Conservation (phyloP, 1,139 yeast species). For the Geotrichum restrictum region DNA sequence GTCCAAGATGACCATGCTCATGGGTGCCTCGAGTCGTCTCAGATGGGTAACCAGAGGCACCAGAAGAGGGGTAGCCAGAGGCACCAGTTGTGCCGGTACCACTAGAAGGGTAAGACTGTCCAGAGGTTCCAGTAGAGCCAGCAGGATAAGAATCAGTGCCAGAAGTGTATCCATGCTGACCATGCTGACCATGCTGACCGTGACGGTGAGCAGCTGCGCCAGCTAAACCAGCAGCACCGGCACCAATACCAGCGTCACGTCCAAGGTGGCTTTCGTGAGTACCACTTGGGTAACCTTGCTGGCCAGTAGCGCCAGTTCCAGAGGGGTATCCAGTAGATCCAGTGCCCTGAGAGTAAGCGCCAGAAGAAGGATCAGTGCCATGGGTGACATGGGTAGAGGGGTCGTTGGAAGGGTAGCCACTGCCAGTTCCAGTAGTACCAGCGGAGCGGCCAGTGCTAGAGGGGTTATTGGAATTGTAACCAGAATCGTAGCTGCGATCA, state of each 20-base stretch:
- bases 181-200: too few species aligned
- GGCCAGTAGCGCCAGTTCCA: neutral
- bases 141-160: conserved; percentile 2
- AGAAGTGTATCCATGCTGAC: neutral
- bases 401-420: conserved; percentile 6
- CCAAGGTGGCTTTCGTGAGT: conserved; percentile 13
- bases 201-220: conserved; percentile 1
- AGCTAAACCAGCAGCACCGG: conserved; percentile 11
- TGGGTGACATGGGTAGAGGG: neutral
- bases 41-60: conserved; percentile 5
- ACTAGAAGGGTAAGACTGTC: neutral
- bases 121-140: conserved; percentile 2
- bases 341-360: neutral
- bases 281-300: neutral
- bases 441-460: neutral
- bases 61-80: neutral
- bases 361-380: neutral
- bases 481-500: neutral
- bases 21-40: conserved; percentile 3
- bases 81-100: neutral
- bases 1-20: conserved; percentile 11
- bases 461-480: neutral
- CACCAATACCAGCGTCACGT: conserved; percentile 13
- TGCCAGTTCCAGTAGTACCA: conserved; percentile 12
- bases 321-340: conserved; percentile 1